Conservation (phyloP, 768 basidiomycete species). For the Flagelloscypha sp. region DNA sequence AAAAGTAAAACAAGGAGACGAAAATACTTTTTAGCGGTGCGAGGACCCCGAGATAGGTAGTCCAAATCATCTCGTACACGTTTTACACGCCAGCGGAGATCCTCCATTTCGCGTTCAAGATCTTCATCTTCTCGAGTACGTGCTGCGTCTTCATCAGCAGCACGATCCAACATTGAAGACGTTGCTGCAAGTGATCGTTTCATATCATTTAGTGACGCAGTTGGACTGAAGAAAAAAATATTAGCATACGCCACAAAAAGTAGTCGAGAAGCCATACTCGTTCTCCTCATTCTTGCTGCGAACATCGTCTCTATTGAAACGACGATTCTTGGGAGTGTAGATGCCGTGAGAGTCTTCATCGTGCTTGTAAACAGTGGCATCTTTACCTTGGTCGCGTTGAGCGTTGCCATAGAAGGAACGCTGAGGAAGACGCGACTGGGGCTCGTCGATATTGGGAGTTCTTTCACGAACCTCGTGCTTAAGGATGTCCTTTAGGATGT, state of each 20-base stretch:
- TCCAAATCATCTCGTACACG: constrained; percentile 89
- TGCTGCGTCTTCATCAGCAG: constrained; percentile 50
- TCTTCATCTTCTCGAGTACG: constrained; percentile 78
- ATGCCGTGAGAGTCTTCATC: constrained; percentile 52
- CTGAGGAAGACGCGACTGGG: constrained; percentile 54
- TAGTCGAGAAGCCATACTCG: constrained; percentile 29
- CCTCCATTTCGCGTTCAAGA: constrained; percentile 84
- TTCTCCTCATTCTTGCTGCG: constrained; percentile 66
- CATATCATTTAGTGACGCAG: constrained; percentile 76
- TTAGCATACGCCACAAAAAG: neutral
- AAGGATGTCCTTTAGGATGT: constrained; percentile 81
- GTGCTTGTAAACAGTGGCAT: constrained; percentile 92
- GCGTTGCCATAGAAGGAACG: constrained; percentile 61
- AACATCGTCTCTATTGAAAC: constrained; percentile 78
- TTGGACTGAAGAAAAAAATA: constrained; percentile 26
- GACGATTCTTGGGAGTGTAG: constrained; percentile 76
- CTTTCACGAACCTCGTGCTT: constrained; percentile 77
- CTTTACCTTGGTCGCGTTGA: constrained; percentile 52
- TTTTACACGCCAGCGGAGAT: constrained; percentile 76
- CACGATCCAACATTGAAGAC: constrained; percentile 70
- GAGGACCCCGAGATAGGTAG: constrained; percentile 70
- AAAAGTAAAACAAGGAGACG: no score
- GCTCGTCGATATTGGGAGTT: constrained; percentile 46
- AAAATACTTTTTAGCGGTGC: constrained; percentile 56
- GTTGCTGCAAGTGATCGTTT: constrained; percentile 77